Percentiles rank a stretch among this genome's conserved stretches.
Evolutionary conservation across 2,329 filamentous ascomycete species (phyloP).

Genomic region (Alternaria brassicae): DNA sequence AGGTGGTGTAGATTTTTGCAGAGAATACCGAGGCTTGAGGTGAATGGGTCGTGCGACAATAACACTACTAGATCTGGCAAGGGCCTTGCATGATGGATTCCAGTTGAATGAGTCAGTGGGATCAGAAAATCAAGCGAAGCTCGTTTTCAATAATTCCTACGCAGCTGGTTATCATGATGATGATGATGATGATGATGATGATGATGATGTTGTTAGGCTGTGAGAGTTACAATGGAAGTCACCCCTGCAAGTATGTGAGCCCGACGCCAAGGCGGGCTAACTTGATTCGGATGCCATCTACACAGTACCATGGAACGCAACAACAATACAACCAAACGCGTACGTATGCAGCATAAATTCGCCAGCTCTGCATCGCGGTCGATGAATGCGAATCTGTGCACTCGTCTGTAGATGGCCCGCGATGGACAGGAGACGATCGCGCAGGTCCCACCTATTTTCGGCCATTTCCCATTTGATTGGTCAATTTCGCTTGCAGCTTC

Average conservation of each 20-base stretch:
- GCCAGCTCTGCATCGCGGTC: not conserved
- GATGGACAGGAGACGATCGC: slow-evolving; percentile 1
- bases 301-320: slow-evolving; percentile 16
- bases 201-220: not conserved
- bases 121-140: no score
- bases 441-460: slow-evolving; percentile 9
- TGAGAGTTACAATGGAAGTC: not conserved
- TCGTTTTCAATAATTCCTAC: no score
- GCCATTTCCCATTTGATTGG: slow-evolving; percentile 7
- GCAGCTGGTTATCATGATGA: no score
- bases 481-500: slow-evolving; percentile 13
- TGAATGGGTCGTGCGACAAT: no score
- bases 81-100: no score
- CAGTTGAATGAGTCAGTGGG: no score
- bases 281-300: slow-evolving; percentile 8
- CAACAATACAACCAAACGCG: slow-evolving; percentile 4
- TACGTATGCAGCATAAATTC: not conserved
- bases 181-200: not conserved
- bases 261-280: slow-evolving; percentile 3
- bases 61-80: no score
- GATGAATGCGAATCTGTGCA: not conserved
- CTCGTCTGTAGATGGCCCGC: not conserved
- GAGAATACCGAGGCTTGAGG: no score
- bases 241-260: not conserved
- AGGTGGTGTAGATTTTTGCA: no score